Evolutionary conservation across 257 asterid species (phyloP).

Genomic region (Anisodus acutangulus): DNA sequence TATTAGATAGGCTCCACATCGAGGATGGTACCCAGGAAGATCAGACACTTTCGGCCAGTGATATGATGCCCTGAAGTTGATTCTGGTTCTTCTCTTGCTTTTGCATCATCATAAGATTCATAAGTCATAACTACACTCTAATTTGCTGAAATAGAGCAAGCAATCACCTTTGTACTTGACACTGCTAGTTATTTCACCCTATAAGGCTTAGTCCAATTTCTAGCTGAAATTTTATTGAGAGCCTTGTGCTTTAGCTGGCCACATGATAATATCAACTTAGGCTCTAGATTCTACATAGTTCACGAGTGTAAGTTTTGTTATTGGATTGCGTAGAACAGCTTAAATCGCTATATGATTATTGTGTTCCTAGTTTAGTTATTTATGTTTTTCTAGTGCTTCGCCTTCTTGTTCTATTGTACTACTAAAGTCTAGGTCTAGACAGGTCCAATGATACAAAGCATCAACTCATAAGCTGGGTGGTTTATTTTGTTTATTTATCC

Average conservation of each 20-base stretch:
- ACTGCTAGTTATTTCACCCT: neutral
- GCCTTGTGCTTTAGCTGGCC: neutral
- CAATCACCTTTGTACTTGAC: neutral
- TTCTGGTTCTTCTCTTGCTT: neutral
- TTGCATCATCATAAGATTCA: neutral
- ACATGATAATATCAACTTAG: neutral
- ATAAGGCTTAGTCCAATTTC: neutral
- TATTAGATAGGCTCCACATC: neutral
- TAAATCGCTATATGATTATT: neutral
- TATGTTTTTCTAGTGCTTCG: constrained; percentile 8
- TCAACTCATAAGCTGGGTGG: neutral
- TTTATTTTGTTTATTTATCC: neutral
- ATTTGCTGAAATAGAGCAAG: neutral
- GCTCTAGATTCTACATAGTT: neutral
- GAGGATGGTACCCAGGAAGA: neutral
- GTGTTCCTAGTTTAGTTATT: neutral
- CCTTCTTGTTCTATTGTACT: constrained; percentile 9
- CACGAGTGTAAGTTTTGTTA: too few relatives aligned
- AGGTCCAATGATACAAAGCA: neutral
- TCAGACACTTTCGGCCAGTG: neutral
- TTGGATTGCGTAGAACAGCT: neutral
- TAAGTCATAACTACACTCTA: neutral
- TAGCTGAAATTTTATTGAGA: neutral
- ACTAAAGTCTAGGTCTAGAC: neutral
- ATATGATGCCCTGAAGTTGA: neutral